Evolutionary conservation across 768 basidiomycete genomes (phyloP), one percentile per base, ranked within the genome.

Genomic region (Agaricus blazei): DNA sequence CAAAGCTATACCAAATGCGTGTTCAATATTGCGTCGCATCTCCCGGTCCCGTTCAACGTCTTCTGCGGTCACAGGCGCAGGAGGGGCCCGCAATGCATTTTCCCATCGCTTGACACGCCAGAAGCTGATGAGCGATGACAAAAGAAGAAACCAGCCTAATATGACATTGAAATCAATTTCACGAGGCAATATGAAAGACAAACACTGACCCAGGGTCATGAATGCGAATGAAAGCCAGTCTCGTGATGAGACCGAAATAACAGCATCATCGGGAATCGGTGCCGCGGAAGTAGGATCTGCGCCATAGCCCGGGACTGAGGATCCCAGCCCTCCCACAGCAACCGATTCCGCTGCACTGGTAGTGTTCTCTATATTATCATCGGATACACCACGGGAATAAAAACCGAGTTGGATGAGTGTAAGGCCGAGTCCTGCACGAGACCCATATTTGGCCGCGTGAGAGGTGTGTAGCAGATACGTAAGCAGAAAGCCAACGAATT

Each of bases 341-440:
- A 29, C 38, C n/a, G 52, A 42, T 24, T 48, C 49, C 14, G 15
- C 48, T 56, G 31, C 24, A 40, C 37, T 19, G 11, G n/a, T 63
- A 8, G 48, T 64, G 40, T 34, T 19, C 23, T 63, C 56, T 54
- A 31, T 37, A 59, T 51, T 48, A 61, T 63, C 44, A 72, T 68
- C 67, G 60, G 69, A 60, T 38, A 67, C 67, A 11, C 68, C 58
- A 50, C 82, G 82, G 11, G 88, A 82, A 65, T 83, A 86, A 63
- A 95, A 83, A 1, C 95, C 96, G 62, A 87, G 92, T 65, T 98
- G 96, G 59, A 98, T 95, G 58, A 98, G 75, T 0, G 93, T 98
- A 62, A 97, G 78, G 15, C 96, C 96, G n/a, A 99, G 83, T 29
- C 96, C 96, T 0, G 93, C 93, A 43, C 93, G 87, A 14, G 92